phyloP scores from a whole-genome alignment of 768 basidiomycete species.

The Hygrophorus pudorinus region DNA sequence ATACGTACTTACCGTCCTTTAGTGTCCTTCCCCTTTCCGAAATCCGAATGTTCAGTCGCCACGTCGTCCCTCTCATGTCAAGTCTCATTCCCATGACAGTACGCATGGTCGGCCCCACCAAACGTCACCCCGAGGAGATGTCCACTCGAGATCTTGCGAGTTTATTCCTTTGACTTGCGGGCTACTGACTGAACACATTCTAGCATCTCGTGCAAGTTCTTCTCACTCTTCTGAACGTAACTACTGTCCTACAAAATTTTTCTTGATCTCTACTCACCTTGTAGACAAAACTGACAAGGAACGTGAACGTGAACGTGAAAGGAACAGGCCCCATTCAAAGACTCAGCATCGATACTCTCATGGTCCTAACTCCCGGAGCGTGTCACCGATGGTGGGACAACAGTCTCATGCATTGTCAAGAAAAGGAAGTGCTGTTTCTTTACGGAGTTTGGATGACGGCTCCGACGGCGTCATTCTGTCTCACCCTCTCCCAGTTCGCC shows the following conservation, averaged over 20 bases:
- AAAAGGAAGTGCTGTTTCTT: constrained; percentile 15
- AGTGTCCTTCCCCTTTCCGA: neutral
- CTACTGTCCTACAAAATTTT: neutral
- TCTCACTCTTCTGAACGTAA: neutral
- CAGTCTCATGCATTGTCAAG: constrained; percentile 4
- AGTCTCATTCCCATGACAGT: neutral
- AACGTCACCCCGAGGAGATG: too few species aligned
- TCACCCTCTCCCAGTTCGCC: constrained; percentile 23
- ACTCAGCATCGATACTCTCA: constrained; percentile 16
- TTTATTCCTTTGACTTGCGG: too few species aligned
- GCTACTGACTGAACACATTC: neutral
- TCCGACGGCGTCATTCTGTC: constrained; percentile 20
- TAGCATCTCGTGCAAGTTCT: neutral
- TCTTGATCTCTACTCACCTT: constrained; percentile 3
- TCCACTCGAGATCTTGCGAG: too few species aligned
- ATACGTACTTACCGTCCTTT: neutral
- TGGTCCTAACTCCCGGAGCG: constrained; percentile 11
- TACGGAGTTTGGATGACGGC: constrained; percentile 23
- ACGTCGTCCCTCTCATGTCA: neutral
- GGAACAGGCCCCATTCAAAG: constrained; percentile 28
- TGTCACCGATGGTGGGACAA: too few species aligned
- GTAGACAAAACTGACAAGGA: constrained; percentile 15
- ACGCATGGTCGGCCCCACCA: neutral
- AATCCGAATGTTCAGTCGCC: neutral
- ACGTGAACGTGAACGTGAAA: constrained; percentile 37